A percentile compares a stretch with the other conserved stretches of the same genome.
Conservation (phyloP, 345 rosid species). For the Hevea brasiliensis region DNA sequence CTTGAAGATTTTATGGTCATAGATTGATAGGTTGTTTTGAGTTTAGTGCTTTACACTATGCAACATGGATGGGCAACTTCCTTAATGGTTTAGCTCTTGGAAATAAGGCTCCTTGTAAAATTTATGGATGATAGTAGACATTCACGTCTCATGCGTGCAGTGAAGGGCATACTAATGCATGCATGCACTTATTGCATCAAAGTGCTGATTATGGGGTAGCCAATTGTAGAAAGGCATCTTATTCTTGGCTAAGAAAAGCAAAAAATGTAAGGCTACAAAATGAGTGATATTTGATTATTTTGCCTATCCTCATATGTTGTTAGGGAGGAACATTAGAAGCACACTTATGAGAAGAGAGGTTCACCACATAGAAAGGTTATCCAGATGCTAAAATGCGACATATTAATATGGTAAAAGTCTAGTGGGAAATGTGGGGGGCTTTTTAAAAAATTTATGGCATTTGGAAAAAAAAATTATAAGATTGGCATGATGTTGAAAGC, state of each 20-base stretch:
- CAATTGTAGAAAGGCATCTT: conserved; percentile 26
- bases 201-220: conserved; percentile 26
- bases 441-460: too few species aligned
- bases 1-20: too few species aligned
- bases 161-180: conserved; percentile 38
- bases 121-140: conserved; percentile 26
- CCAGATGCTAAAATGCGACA: conserved; percentile 27
- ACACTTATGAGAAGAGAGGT: conserved; percentile 35
- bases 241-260: conserved; percentile 28
- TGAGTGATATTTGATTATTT: conserved; percentile 30
- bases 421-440: conserved; percentile 29
- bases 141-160: conserved; percentile 37
- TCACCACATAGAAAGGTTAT: conserved; percentile 30
- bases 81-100: conserved; percentile 26
- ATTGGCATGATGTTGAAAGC: too few species aligned
- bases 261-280: conserved; percentile 32
- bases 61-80: conserved; percentile 29
- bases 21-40: conserved; percentile 24
- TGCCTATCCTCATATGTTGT: conserved; percentile 29
- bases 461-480: too few species aligned
- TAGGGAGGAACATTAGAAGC: conserved; percentile 38
- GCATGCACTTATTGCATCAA: conserved; percentile 31
- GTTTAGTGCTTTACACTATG: conserved; percentile 33
- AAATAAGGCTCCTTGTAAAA: conserved; percentile 22
- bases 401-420: conserved; percentile 34